These are phyloP conservation scores for Penicillium atrosanguineum DNA, from an alignment of 495 filamentous ascomycete species.

Conservation along the genomic window DNA sequence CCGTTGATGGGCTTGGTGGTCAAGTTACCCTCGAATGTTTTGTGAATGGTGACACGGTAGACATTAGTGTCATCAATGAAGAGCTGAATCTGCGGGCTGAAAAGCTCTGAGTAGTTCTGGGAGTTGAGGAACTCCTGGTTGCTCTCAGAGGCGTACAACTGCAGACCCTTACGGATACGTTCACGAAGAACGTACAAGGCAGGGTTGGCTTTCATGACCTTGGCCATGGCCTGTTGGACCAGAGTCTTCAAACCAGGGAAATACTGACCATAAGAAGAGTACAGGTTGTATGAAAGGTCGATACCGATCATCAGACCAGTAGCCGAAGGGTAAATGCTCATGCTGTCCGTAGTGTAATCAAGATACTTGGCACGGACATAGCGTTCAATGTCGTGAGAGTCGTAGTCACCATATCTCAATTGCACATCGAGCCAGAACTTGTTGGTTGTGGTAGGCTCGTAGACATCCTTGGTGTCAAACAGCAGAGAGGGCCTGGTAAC, in stretches of 20 bases:
- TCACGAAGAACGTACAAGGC: conserved; percentile 95
- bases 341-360: conserved; percentile 98
- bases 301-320: conserved; percentile 99
- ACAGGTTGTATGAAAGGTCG: conserved; percentile 96
- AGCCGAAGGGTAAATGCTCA: conserved; percentile 98
- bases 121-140: conserved; percentile 99
- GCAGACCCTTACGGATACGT: conserved; percentile 97
- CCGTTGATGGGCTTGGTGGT: conserved; percentile 99
- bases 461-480: conserved; percentile 95
- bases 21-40: conserved; percentile 99
- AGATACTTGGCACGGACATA: conserved; percentile 98
- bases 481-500: conserved; percentile 89
- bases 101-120: conserved; percentile 98
- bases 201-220: conserved; percentile 99
- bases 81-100: conserved; percentile 97
- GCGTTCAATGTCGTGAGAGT: conserved; percentile 97
- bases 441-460: conserved; percentile 93
- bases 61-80: conserved; percentile 99
- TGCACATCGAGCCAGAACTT: conserved; percentile 99
- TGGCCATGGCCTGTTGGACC: conserved; percentile 96
- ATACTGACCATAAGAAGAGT: conserved; percentile 97
- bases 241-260: conserved; percentile 98
- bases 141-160: conserved; percentile 97
- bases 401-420: conserved; percentile 97
- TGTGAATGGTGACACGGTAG: conserved; percentile 99